Evolutionary conservation across 768 basidiomycete species (phyloP).

Genomic region (Russula sp.): DNA sequence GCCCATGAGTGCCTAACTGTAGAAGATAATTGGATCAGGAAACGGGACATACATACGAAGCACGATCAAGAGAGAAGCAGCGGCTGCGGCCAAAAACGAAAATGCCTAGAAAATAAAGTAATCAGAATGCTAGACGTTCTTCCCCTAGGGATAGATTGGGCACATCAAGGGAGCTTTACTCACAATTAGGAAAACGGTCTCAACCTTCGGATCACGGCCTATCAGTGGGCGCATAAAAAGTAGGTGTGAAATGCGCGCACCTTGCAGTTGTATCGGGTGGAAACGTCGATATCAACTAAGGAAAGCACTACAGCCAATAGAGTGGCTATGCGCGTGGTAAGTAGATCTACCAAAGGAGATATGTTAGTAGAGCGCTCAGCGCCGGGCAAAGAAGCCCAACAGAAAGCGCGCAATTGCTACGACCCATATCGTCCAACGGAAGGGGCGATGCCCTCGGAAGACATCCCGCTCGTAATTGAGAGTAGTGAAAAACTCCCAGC

Average conservation of each 20-base stretch:
- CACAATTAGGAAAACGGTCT: not conserved
- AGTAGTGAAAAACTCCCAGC: not conserved
- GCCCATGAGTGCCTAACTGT: not conserved
- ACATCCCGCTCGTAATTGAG: not conserved
- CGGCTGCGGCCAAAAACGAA: not conserved
- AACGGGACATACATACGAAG: not conserved
- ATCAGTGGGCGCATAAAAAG: not conserved
- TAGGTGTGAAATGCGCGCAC: no score
- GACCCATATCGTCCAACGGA: no score
- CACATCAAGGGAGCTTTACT: not conserved
- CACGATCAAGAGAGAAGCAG: not conserved
- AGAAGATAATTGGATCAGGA: not conserved
- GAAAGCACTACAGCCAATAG: not conserved
- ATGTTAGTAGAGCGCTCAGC: not conserved
- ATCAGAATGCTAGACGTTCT: not conserved
- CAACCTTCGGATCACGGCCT: not conserved
- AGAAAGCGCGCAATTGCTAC: no score
- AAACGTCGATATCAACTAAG: no score
- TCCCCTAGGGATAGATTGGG: not conserved
- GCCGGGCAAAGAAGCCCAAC: not conserved
- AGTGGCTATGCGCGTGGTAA: not conserved
- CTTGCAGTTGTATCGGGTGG: no score
- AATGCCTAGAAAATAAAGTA: not conserved
- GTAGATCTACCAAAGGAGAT: not conserved
- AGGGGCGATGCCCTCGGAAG: not conserved